Evolutionary conservation across 306 rosid genomes (phyloP).

Genomic region (Dicorynia guianensis): DNA sequence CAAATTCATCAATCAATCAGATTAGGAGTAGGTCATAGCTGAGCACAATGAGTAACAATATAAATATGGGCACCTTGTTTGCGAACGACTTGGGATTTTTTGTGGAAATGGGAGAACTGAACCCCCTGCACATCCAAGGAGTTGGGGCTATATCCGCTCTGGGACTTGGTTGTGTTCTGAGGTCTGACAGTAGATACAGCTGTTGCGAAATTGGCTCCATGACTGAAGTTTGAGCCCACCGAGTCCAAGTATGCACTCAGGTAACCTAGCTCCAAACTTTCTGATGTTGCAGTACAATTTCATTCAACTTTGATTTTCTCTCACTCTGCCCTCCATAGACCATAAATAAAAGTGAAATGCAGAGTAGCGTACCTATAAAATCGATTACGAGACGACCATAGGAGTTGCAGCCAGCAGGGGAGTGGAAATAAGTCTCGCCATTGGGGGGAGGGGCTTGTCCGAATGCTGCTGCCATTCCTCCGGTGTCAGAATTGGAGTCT

Average conservation of each 20-base stretch:
- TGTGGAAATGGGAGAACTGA: constrained; percentile 64
- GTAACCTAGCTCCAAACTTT: constrained; percentile 59
- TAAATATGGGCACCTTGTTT: constrained; percentile 37
- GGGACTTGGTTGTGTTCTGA: constrained; percentile 64
- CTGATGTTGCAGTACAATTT: constrained; percentile 41
- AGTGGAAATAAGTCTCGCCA: constrained; percentile 58
- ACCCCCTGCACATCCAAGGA: constrained; percentile 67
- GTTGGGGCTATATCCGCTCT: constrained; percentile 76
- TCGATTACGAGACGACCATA: constrained; percentile 71
- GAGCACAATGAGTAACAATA: too few relatives aligned
- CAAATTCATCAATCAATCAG: not conserved
- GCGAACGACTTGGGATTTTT: constrained; percentile 55
- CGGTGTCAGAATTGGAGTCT: too few relatives aligned
- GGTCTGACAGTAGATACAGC: constrained; percentile 78
- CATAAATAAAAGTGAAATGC: too few relatives aligned
- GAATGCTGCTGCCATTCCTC: not conserved
- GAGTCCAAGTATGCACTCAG: constrained; percentile 77
- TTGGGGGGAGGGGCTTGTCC: constrained; percentile 65
- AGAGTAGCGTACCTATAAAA: constrained; percentile 51
- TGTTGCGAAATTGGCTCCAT: constrained; percentile 84
- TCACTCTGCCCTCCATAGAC: too few relatives aligned
- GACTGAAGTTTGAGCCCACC: constrained; percentile 68
- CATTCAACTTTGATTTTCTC: too few relatives aligned
- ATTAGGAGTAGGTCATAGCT: too few relatives aligned
- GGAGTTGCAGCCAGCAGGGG: constrained; percentile 60